phyloP scores from a whole-genome alignment of 140 eudicot genomes.

The Oenanthe javanica region DNA sequence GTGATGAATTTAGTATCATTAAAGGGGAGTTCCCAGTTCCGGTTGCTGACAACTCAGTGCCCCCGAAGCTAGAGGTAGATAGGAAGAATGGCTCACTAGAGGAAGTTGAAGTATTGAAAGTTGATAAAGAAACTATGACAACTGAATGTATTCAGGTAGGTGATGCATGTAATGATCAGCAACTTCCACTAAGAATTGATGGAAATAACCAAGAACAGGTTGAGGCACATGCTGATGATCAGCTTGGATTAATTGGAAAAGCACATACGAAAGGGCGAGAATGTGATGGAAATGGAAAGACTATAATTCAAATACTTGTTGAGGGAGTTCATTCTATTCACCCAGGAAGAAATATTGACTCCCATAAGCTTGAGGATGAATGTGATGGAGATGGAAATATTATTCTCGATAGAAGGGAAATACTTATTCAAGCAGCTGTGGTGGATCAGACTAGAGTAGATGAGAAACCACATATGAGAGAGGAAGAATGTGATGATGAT shows the following conservation, averaged over 20 bases:
- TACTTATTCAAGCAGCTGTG: not conserved
- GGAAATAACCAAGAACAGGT: not conserved
- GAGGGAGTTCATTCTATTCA: not conserved
- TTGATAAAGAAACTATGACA: not conserved
- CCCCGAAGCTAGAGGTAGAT: not conserved
- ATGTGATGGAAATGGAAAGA: not conserved
- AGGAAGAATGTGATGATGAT: conserved; percentile 1
- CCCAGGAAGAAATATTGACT: not conserved
- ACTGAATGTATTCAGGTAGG: not conserved
- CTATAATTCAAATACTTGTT: not conserved
- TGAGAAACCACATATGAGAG: not conserved
- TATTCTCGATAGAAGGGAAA: not conserved
- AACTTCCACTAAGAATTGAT: not conserved
- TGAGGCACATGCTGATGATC: not conserved
- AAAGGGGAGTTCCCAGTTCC: not conserved
- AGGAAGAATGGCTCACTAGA: not conserved
- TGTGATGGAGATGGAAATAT: not conserved
- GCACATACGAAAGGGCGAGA: not conserved
- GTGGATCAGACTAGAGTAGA: not conserved
- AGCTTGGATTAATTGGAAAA: not conserved
- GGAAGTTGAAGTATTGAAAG: conserved; percentile 2
- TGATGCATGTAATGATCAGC: not conserved
- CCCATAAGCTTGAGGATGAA: not conserved
- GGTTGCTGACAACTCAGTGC: not conserved
- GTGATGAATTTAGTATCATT: conserved; percentile 16